Percentiles rank a stretch among this genome's conserved stretches.
Conservation (phyloP, 78 protist genomes). For the Blattamonas nauphoetae region DNA sequence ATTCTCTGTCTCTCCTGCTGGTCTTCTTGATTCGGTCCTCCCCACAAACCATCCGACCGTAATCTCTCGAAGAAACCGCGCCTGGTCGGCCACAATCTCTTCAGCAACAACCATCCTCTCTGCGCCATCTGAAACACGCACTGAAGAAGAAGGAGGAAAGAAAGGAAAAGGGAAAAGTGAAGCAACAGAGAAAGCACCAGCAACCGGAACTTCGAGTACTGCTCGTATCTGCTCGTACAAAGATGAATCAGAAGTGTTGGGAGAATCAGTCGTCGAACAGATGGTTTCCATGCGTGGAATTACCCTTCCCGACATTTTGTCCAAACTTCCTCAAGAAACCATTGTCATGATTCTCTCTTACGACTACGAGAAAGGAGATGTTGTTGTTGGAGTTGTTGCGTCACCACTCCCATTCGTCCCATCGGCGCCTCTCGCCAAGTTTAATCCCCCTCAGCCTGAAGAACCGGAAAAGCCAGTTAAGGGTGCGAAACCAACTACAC, state of each 20-base stretch:
- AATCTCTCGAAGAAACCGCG: too few species aligned
- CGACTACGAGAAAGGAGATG: not conserved
- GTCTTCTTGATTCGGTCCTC: too few species aligned
- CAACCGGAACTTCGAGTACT: not conserved
- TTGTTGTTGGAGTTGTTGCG: not conserved
- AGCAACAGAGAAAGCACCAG: not conserved
- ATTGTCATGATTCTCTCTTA: not conserved
- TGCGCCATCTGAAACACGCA: too few species aligned
- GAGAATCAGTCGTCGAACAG: not conserved
- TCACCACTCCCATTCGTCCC: not conserved
- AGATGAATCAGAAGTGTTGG: not conserved
- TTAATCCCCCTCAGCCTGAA: not conserved
- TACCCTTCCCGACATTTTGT: not conserved
- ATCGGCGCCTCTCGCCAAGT: not conserved
- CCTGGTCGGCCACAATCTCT: too few species aligned
- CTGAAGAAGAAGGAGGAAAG: not conserved
- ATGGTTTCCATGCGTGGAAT: not conserved
- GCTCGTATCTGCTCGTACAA: not conserved
- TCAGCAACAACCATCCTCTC: too few species aligned
- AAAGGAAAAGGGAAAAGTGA: not conserved
- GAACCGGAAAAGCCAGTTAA: not conserved
- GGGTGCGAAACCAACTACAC: too few species aligned
- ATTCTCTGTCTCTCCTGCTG: too few species aligned
- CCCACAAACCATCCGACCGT: too few species aligned
- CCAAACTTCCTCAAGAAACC: not conserved